phyloP scores from a whole-genome alignment of 805 yeast species.

The Clavispora asparagi region DNA sequence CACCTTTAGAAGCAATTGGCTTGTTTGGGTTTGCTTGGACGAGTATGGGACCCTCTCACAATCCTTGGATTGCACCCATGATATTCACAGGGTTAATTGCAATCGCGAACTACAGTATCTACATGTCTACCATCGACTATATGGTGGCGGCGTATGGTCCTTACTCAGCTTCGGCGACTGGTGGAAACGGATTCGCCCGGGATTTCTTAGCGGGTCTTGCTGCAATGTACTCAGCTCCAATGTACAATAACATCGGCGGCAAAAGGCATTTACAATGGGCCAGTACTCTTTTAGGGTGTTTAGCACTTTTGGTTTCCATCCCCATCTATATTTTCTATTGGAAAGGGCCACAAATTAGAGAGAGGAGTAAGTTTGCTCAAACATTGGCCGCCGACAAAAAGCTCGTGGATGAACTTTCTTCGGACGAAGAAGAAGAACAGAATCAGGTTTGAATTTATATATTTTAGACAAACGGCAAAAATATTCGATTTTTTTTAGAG shows the following conservation, averaged over 20 bases:
- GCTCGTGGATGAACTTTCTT: constrained; percentile 4
- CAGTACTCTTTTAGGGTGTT: constrained; percentile 31
- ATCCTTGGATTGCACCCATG: constrained; percentile 40
- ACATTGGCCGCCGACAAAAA: constrained; percentile 26
- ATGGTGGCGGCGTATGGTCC: constrained; percentile 40
- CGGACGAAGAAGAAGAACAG: constrained; percentile 7
- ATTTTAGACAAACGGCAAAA: no score
- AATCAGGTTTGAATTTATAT: neutral
- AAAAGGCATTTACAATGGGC: constrained; percentile 33
- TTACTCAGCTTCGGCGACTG: constrained; percentile 40
- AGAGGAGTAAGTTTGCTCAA: constrained; percentile 32
- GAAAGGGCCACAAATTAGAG: constrained; percentile 35
- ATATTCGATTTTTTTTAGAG: no score
- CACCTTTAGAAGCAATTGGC: constrained; percentile 35
- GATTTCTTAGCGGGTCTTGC: constrained; percentile 38
- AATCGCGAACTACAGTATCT: constrained; percentile 36
- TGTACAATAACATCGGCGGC: constrained; percentile 29
- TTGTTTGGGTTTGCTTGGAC: constrained; percentile 41
- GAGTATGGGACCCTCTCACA: constrained; percentile 30
- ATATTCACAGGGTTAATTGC: constrained; percentile 33
- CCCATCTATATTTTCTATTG: constrained; percentile 37
- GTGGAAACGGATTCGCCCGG: constrained; percentile 40
- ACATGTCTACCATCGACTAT: constrained; percentile 41
- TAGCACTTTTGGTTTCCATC: constrained; percentile 28
- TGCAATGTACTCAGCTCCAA: constrained; percentile 33